Evolutionary conservation across 306 rosid genomes (phyloP), one percentile per base, ranked within the genome.

Genomic region (Dryas drummondii): DNA sequence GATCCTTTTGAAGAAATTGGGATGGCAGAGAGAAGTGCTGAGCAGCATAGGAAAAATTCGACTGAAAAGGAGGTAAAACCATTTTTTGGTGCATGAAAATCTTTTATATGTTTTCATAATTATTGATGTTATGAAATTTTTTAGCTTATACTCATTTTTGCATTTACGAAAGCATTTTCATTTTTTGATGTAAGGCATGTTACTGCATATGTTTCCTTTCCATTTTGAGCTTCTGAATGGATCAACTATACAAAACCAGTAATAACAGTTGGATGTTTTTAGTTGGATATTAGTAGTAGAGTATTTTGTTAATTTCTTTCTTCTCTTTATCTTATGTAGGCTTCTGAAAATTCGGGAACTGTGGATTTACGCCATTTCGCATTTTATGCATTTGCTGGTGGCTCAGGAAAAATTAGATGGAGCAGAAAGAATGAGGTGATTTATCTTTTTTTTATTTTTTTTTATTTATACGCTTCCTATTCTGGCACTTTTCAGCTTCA

Each of bases 1-100:
- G 98, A 96, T 74, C 99, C 97, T 71, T 90, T 96, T 83, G 99
- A 96, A 85, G 98, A 92, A 79, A 73, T 92, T 75, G 96, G 84
- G 74, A 84, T 79, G 86, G 92, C 89, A 52, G 99, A 93, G 57
- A 87, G 80, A 78, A 78, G 78, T 73, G 77, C 91, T 27, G 97
- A 92, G 85, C 92, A 89, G 75, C 92, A 77, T 75, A 76, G 98
- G 71, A 87, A 93, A 86, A 92, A 88, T 83, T 88, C 88, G 45
- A 58, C 89, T 42, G 98, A 92, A 79, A 92, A 92, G 84, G 97
- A 94, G 96, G 99, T 92, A 85, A 26, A 42, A 66, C 45, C 71
- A 37, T 53, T 48, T 54, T 72, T 49, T 67, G 5, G 10, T 68
- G 79, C 72, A 52, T 52, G 19, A 16, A 42, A 5, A 40, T 4